Base-by-base conservation (phyloP, 176 grass and related monocot genomes). In the Phoenix roebelenii region DNA sequence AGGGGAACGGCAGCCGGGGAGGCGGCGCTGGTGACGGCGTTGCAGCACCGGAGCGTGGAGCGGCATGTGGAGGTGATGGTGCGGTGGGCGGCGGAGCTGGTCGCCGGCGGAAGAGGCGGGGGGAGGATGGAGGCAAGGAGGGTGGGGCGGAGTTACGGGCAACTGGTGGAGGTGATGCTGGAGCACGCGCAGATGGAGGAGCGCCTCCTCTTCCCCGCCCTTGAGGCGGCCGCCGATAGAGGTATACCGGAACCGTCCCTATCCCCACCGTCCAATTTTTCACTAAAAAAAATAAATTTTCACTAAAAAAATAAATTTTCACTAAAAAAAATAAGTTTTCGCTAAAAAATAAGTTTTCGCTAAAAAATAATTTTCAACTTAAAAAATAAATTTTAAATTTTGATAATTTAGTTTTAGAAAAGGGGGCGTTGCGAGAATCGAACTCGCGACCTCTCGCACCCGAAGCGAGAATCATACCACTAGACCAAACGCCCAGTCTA, bases 151-250 rank as follows among this genome's bases (percentile, higher is more conserved):
- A 85, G 84, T 81, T 98, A 93, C 51, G 88, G 82, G 7, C 78
- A 89, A 26, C 70, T 78, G 7, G 78, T 83, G 81, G 94, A 98
- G 73, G 79, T 98, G 66, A 85, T 98, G 85, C 76, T 98, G 66
- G 94, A 98, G 76, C 94, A 98, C 73, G 87, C 94, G 9, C 86
- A 84, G 85, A 98, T 98, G 87, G 94, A 98, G 76, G 94, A 98
- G 74, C 81, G 64, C 23, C 66, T 98, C 28, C 58, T 98, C 49
- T 98, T 98, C 68, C 94, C 88, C 54, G 79, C 70, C 16, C 69
- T 98, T 50, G 87, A 93, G 74, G 69, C 82, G 50, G 86, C 85
- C 14, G 70, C 79, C 3, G 78, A 76, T 60, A 76, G 71, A 88
- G 93, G 87, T 98, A 22, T 23, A 22, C 44, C 4, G 23, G 16